These are phyloP conservation scores for Akanthomyces dipterigenus DNA, from an alignment of 2,329 filamentous ascomycete species.

Conservation along the genomic window DNA sequence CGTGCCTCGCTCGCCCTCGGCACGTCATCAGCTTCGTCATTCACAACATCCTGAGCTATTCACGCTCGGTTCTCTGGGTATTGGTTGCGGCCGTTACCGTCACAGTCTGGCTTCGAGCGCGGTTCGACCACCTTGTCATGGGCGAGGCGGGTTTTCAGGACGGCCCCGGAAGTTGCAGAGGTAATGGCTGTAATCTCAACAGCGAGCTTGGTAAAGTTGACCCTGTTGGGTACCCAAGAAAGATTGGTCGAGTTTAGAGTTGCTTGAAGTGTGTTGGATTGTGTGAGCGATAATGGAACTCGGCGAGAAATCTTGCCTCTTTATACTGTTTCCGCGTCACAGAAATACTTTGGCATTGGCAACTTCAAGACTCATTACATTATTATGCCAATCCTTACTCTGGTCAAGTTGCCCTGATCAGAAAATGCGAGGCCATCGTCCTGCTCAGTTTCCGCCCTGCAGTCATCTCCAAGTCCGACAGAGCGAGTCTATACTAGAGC, in stretches of 20 bases:
- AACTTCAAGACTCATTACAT: no score
- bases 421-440: no score
- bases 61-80: slow-evolving; percentile 16
- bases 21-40: slow-evolving; percentile 47
- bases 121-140: background rate
- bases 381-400: no score
- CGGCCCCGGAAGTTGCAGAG: background rate
- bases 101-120: slow-evolving; percentile 17
- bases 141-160: background rate
- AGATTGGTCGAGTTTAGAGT: background rate
- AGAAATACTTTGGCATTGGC: no score
- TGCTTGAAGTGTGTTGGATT: background rate
- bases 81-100: slow-evolving; percentile 15
- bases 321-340: no score
- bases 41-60: slow-evolving; percentile 48
- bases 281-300: no score
- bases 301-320: no score
- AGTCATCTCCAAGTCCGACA: no score
- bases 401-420: no score
- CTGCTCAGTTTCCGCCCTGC: no score
- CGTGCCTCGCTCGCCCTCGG: slow-evolving; percentile 43
- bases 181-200: background rate
- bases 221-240: background rate
- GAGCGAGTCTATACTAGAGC: no score
- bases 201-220: background rate